These are phyloP conservation scores for Bathelium albidoporum DNA, from an alignment of 495 filamentous ascomycete genomes.

Conservation along the genomic window DNA sequence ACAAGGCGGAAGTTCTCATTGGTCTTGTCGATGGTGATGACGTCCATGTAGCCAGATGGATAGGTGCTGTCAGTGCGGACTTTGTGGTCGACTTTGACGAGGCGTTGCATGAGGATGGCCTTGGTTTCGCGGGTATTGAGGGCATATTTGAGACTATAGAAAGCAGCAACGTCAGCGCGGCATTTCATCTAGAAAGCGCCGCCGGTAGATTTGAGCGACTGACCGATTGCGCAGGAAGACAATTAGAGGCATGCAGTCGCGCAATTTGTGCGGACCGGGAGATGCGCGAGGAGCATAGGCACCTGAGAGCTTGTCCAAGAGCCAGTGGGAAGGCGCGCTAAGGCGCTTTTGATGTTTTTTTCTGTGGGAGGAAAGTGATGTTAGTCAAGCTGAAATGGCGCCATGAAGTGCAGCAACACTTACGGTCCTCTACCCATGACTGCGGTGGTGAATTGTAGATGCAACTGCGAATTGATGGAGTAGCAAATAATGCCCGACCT, in stretches of 20 bases:
- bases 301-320: slow-evolving; percentile 97
- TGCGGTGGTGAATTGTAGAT: slow-evolving; percentile 16
- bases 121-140: slow-evolving; percentile 96
- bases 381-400: neutral
- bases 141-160: slow-evolving; percentile 85
- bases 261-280: slow-evolving; percentile 95
- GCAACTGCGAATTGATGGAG: neutral
- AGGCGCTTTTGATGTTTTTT: slow-evolving; percentile 99
- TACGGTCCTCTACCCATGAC: slow-evolving; percentile 61
- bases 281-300: slow-evolving; percentile 94
- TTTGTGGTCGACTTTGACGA: slow-evolving; percentile 99
- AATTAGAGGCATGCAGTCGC: slow-evolving; percentile 97
- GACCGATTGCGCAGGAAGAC: slow-evolving; percentile 94
- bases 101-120: slow-evolving; percentile 98
- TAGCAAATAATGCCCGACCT: neutral
- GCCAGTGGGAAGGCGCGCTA: slow-evolving; percentile 97
- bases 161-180: neutral
- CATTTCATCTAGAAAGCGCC: neutral
- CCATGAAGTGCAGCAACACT: slow-evolving; percentile 28
- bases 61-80: slow-evolving; percentile 97
- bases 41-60: slow-evolving; percentile 98
- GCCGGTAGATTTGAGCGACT: slow-evolving; percentile 6
- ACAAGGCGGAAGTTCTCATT: slow-evolving; percentile 99
- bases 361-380: slow-evolving; percentile 37
- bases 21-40: slow-evolving; percentile 98